A percentile compares a stretch with the other conserved stretches of the same genome.
Conservation (phyloP, 2,329 filamentous ascomycete species). For the Diplodia seriata region DNA sequence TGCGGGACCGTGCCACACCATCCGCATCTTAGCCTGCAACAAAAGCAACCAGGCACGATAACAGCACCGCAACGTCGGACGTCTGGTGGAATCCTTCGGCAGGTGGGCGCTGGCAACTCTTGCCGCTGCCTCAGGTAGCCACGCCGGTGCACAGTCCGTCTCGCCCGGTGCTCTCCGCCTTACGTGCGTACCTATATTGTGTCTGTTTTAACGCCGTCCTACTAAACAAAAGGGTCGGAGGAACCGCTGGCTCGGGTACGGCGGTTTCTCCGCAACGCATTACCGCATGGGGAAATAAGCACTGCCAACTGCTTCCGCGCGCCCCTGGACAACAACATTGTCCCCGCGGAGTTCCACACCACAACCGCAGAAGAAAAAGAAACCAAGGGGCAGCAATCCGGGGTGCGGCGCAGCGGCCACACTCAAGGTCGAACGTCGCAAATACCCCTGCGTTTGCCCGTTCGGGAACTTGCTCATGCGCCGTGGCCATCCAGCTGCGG, state of each 20-base stretch:
- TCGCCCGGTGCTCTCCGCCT: not conserved
- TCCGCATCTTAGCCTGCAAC: not conserved
- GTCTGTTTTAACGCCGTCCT: no score
- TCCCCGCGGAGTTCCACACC: no score
- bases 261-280: slow-evolving; percentile 9
- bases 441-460: slow-evolving; percentile 6
- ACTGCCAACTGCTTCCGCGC: not conserved
- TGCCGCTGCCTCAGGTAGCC: slow-evolving; percentile 1
- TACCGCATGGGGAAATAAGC: slow-evolving; percentile 14
- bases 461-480: not conserved
- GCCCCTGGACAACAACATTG: not conserved
- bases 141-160: not conserved
- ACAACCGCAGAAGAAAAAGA: not conserved
- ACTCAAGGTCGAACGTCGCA: slow-evolving; percentile 2
- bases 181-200: not conserved
- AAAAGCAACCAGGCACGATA: no score
- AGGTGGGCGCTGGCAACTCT: not conserved
- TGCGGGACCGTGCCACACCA: not conserved
- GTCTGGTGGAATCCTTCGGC: slow-evolving; percentile 2
- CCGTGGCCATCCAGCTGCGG: not conserved
- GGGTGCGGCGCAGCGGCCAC: not conserved
- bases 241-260: slow-evolving; percentile 2
- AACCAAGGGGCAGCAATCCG: not conserved
- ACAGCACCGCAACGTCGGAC: slow-evolving; percentile 4
- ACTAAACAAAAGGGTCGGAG: not conserved